Base-by-base conservation (phyloP, 169 alveolate species). In the Plasmodium billcollinsi region DNA sequence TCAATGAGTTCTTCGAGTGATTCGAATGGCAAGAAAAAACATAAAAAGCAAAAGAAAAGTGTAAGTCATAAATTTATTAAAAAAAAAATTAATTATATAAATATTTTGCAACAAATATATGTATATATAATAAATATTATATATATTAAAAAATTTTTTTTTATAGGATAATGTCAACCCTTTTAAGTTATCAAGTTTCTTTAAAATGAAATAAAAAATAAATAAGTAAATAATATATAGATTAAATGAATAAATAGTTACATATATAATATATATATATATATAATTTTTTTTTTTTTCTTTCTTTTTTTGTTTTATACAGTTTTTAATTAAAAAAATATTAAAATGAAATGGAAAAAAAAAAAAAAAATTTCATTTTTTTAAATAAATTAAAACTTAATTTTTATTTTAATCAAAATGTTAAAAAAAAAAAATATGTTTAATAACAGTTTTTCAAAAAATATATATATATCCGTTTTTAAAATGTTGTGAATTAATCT, bases 81-180 rank as follows among this genome's bases (percentile, higher is more conserved):
- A 33, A 33, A 33, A 33, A 33, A 33, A 33, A 33, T 5, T 5
- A 33, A 33, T 33, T 33, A 33, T 33, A 33, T 33, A 33, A 33
- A 33, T 33, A 33, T 33, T 33, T 33, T 33, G 45, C 45, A 33
- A 33, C 45, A 5, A 33, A 33, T 33, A 5, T 5, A 43, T 73
- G 43, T 73, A 54, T 54, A 58, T 3, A 61, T 33, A 56, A 63
- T 20, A 45, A 20, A 18, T 15, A 24, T 74, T 29, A 14, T 70
- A 2, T 72, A 47, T 66, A 33, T 33, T 33, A 5, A 4, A 33
- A 33, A 33, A 8, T 58, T 21, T 15, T 83, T 73, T 56, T 85
- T 74, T 73, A 52, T 24, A 85, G 92, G 88, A 58, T 33, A 47
- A 63, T 71, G 62, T 71, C 45, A 85, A 85, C 66, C 92, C 92